A percentile compares a stretch with the other conserved stretches of the same genome.
These are phyloP conservation scores for Schoenoplectus triqueter DNA, from an alignment of 202 grass and related monocot genomes.

Conservation along the genomic window DNA sequence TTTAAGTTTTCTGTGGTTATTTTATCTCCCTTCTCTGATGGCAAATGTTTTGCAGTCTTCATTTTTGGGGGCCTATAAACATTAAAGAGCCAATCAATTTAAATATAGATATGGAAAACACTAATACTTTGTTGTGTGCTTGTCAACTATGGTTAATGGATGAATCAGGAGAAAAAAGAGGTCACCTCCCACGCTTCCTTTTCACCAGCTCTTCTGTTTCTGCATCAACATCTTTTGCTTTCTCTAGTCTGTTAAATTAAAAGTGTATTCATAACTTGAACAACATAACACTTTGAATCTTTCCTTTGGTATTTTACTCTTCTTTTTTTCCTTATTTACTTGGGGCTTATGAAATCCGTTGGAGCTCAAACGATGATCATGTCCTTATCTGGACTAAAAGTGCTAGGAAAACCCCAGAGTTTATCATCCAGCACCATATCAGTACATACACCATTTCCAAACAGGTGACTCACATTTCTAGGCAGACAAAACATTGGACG, in stretches of 20 bases:
- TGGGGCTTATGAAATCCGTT: background rate
- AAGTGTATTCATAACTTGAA: background rate
- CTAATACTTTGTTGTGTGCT: background rate
- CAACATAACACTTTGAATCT: background rate
- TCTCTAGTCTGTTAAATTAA: conserved; percentile 7
- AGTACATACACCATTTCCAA: background rate
- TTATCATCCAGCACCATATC: background rate
- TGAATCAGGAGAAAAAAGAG: background rate
- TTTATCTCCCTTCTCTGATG: background rate
- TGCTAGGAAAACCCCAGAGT: background rate
- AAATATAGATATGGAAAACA: background rate
- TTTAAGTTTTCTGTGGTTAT: background rate
- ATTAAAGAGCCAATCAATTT: background rate
- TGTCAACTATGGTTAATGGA: background rate
- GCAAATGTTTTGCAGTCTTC: background rate
- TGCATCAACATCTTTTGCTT: conserved; percentile 13
- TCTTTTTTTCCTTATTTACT: background rate
- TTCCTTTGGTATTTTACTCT: background rate
- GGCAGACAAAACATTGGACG: background rate
- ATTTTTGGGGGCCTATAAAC: conserved; percentile 16
- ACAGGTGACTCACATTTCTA: background rate
- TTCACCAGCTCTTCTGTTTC: background rate
- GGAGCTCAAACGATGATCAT: background rate
- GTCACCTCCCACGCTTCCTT: conserved; percentile 13
- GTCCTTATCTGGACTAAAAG: background rate